phyloP scores from a whole-genome alignment of 768 basidiomycete genomes.

The Hirschioporus abietinus region DNA sequence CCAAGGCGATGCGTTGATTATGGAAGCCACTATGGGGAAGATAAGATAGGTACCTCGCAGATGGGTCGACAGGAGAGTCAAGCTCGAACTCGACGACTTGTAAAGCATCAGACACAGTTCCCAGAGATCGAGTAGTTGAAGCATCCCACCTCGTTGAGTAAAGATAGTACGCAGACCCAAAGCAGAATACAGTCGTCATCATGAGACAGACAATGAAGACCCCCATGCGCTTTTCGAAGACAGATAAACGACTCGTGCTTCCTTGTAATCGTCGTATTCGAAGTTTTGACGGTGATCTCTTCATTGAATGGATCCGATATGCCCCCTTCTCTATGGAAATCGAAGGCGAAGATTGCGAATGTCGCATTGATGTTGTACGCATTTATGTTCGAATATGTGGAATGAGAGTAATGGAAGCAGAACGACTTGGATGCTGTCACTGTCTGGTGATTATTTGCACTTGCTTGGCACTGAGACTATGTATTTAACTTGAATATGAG shows the following conservation, averaged over 20 bases:
- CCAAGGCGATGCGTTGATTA: conserved; percentile 82
- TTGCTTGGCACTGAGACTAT: too few species aligned
- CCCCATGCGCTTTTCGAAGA: conserved; percentile 32
- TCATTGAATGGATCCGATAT: conserved; percentile 52
- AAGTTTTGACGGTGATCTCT: conserved; percentile 15
- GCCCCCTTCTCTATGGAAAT: conserved; percentile 59
- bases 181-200: conserved; percentile 45
- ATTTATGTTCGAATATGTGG: neutral
- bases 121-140: conserved; percentile 5
- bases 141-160: conserved; percentile 55
- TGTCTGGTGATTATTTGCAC: too few species aligned
- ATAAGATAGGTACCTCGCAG: conserved; percentile 58
- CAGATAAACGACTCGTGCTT: neutral
- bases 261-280: conserved; percentile 4
- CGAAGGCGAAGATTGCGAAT: conserved; percentile 48
- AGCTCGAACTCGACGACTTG: conserved; percentile 28
- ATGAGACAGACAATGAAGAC: conserved; percentile 42
- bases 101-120: conserved; percentile 6
- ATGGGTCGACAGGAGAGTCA: conserved; percentile 14
- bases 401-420: too few species aligned
- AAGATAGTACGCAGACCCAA: conserved; percentile 59
- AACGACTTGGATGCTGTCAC: too few species aligned
- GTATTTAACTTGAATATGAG: too few species aligned
- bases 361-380: conserved; percentile 7
- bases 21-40: conserved; percentile 83